These are phyloP conservation scores for Euphorbia tirucalli DNA, from an alignment of 345 rosid species.

Conservation along the genomic window DNA sequence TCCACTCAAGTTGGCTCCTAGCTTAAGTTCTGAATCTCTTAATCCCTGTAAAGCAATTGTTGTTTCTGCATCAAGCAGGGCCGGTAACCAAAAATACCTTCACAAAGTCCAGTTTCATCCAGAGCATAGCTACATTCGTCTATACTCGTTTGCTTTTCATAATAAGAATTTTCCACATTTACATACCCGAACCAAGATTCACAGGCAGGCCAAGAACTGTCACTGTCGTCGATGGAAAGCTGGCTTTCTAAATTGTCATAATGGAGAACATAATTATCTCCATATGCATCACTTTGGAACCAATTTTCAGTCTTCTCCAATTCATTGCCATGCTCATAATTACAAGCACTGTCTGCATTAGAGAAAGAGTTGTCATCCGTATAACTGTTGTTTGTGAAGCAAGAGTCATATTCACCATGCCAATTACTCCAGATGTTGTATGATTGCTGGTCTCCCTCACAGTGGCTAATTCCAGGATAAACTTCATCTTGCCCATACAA, in stretches of 20 bases:
- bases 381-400: background rate
- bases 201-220: slow-evolving; percentile 9
- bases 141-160: slow-evolving; percentile 13
- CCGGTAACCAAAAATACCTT: slow-evolving; percentile 36
- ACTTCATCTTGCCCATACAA: slow-evolving; percentile 14
- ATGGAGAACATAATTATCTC: background rate
- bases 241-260: slow-evolving; percentile 18
- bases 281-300: slow-evolving; percentile 16
- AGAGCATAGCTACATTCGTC: background rate
- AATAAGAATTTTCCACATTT: slow-evolving; percentile 6
- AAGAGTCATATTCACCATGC: slow-evolving; percentile 12
- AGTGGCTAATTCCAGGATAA: background rate
- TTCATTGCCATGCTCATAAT: background rate
- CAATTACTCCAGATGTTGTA: slow-evolving; percentile 12
- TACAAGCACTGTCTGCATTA: background rate
- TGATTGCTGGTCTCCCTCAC: slow-evolving; percentile 13
- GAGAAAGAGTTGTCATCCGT: slow-evolving; percentile 22
- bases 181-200: slow-evolving; percentile 27
- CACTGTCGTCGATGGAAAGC: slow-evolving; percentile 16
- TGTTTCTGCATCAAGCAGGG: slow-evolving; percentile 34
- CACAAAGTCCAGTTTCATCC: slow-evolving; percentile 20
- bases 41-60: background rate
- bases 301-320: slow-evolving; percentile 11
- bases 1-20: background rate
- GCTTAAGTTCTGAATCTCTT: background rate